A percentile compares a stretch with the other conserved stretches of the same genome.
These are phyloP conservation scores for Chalciporus pseudorubinellus DNA, from an alignment of 768 basidiomycete genomes.

Conservation along the genomic window DNA sequence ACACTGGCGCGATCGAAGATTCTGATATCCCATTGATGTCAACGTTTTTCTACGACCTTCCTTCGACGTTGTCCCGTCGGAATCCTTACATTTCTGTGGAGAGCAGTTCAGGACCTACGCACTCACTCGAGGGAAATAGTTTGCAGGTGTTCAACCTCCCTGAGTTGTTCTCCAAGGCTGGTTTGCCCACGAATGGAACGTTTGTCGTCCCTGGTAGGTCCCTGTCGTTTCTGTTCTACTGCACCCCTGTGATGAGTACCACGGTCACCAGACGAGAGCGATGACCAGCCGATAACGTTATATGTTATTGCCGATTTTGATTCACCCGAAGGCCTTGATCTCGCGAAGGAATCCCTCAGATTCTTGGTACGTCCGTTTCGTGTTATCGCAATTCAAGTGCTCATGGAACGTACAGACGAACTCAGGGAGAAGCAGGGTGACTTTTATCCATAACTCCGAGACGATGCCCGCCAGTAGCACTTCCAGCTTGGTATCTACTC, in stretches of 20 bases:
- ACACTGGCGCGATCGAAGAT: constrained; percentile 55
- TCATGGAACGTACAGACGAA: constrained; percentile 35
- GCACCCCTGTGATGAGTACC: constrained; percentile 6
- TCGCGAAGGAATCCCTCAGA: constrained; percentile 62
- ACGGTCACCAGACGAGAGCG: constrained; percentile 8
- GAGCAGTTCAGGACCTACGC: constrained; percentile 32
- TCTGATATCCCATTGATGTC: constrained; percentile 48
- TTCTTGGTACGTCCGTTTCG: constrained; percentile 52
- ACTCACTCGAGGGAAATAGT: constrained; percentile 1
- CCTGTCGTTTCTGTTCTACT: background rate
- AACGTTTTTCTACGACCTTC: constrained; percentile 89
- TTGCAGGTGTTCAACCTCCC: constrained; percentile 29
- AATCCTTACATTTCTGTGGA: constrained; percentile 72
- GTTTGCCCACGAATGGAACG: constrained; percentile 41
- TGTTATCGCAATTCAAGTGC: background rate
- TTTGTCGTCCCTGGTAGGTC: constrained; percentile 67
- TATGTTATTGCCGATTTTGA: constrained; percentile 82
- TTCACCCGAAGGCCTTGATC: constrained; percentile 49
- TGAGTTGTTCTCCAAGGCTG: constrained; percentile 31
- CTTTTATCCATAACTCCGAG: constrained; percentile 74
- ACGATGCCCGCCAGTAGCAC: constrained; percentile 12
- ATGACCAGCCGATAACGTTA: constrained; percentile 41
- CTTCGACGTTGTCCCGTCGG: constrained; percentile 64
- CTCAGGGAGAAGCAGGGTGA: constrained; percentile 54
- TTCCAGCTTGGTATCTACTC: constrained; percentile 50